phyloP scores from a whole-genome alignment of 2,329 filamentous ascomycete genomes.

The Teratosphaeria epicoccoides region DNA sequence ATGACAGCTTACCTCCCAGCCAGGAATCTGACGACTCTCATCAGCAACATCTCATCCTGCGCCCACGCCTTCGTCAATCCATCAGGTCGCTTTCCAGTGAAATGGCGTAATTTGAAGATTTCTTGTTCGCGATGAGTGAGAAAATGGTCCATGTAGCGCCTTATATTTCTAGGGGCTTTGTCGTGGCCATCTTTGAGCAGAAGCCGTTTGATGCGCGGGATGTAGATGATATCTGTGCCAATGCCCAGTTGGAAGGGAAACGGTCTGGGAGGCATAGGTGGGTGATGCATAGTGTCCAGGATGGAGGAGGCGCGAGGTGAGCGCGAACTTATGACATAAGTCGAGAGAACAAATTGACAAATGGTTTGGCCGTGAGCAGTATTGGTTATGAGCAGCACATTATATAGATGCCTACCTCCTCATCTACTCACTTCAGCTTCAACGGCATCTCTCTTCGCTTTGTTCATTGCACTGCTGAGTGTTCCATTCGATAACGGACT shows the following conservation, averaged over 20 bases:
- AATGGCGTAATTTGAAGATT: slow-evolving; percentile 6
- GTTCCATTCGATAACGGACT: background rate
- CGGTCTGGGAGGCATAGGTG: slow-evolving; percentile 33
- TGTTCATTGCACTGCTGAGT: background rate
- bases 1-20: slow-evolving; percentile 17
- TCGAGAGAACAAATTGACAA: background rate
- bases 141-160: slow-evolving; percentile 16
- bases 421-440: background rate
- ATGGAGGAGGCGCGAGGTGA: background rate
- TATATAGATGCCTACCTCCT: too few relatives aligned
- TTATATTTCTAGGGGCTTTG: slow-evolving; percentile 1
- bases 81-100: background rate
- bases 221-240: slow-evolving; percentile 69
- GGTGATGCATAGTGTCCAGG: background rate
- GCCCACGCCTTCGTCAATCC: background rate
- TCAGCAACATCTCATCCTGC: background rate
- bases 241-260: slow-evolving; percentile 60
- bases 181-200: slow-evolving; percentile 30
- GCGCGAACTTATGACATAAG: background rate
- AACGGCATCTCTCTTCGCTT: background rate
- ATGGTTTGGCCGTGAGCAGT: background rate
- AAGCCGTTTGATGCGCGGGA: slow-evolving; percentile 53
- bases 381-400: background rate
- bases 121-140: slow-evolving; percentile 17
- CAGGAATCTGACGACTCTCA: slow-evolving; percentile 5